phyloP scores from a whole-genome alignment of 192 early-diverging fungal genomes.

The Dissophora globulifera region DNA sequence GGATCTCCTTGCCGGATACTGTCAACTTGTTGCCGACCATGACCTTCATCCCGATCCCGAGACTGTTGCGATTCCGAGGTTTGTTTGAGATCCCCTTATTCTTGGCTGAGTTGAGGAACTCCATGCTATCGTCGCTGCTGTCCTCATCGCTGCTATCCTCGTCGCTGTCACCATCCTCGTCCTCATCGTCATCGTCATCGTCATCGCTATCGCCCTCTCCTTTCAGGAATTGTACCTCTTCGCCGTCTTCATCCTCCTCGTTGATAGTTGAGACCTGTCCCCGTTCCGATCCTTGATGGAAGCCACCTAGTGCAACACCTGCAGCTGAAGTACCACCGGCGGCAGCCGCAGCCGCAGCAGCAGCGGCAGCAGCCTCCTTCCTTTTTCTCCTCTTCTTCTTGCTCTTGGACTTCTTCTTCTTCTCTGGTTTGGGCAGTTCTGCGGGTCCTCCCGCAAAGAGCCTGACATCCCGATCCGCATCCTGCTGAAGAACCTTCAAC shows the following conservation, averaged over 20 bases:
- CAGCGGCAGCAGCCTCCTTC: not conserved
- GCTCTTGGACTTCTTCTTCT: conserved; percentile 42
- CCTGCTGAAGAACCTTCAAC: conserved; percentile 21
- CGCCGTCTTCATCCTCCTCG: conserved; percentile 37
- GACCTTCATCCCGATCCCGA: conserved; percentile 50
- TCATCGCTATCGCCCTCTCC: conserved; percentile 20
- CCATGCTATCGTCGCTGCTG: conserved; percentile 24
- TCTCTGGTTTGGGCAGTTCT: conserved; percentile 42
- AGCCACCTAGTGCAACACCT: not conserved
- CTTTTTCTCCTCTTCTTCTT: conserved; percentile 27
- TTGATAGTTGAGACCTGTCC: conserved; percentile 21
- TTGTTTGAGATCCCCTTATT: conserved; percentile 21
- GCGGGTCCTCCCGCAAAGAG: conserved; percentile 47
- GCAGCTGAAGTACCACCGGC: no score
- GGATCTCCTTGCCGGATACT: conserved; percentile 47
- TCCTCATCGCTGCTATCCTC: conserved; percentile 17
- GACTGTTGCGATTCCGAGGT: conserved; percentile 46
- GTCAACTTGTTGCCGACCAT: conserved; percentile 51
- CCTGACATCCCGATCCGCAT: conserved; percentile 43
- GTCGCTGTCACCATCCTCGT: conserved; percentile 25
- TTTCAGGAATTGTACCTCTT: conserved; percentile 23
- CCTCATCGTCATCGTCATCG: conserved; percentile 29
- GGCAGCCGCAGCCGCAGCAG: no score
- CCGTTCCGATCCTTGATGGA: conserved; percentile 9
- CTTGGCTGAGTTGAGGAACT: conserved; percentile 30